A percentile compares a stretch with the other conserved stretches of the same genome.
phyloP scores from a whole-genome alignment of 1,284 basidiomycete genomes.

The Ceratobasidium theobromae region DNA sequence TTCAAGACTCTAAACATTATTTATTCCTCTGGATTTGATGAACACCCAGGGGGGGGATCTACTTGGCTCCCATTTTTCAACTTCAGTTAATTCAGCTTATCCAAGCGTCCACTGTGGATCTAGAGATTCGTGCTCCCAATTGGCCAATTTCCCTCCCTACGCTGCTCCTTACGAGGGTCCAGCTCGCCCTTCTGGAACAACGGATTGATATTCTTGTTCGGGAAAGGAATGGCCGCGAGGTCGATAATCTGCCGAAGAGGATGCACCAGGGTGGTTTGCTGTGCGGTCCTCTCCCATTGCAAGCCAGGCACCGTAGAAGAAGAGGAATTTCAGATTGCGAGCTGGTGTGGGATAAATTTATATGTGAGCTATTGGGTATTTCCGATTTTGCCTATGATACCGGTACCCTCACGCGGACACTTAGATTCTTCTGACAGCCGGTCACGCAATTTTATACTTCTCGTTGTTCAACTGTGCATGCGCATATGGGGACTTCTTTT shows the following conservation, averaged over 20 bases:
- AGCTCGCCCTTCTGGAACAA: constrained; percentile 2
- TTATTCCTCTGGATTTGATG: constrained; percentile 8
- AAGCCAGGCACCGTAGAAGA: not conserved
- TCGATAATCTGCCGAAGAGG: not conserved
- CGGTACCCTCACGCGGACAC: no score
- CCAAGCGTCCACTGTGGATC: not conserved
- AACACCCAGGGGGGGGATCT: not conserved
- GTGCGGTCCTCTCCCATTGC: not conserved
- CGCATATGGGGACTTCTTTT: not conserved
- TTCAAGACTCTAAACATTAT: constrained; percentile 10
- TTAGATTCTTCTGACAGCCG: constrained; percentile 1
- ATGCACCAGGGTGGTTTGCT: not conserved
- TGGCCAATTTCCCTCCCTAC: not conserved
- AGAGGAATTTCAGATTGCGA: not conserved
- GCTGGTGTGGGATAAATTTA: not conserved
- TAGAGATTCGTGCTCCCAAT: not conserved
- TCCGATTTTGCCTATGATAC: not conserved
- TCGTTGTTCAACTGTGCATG: not conserved
- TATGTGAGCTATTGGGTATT: not conserved
- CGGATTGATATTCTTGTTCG: not conserved
- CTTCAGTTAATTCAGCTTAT: not conserved
- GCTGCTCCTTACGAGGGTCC: not conserved
- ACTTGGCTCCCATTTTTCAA: not conserved
- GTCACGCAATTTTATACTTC: not conserved
- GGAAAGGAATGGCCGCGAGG: not conserved